Evolutionary conservation across 805 yeast species (phyloP), one percentile per base, ranked within the genome.

Genomic region (Wickerhamiella allomyrinae): DNA sequence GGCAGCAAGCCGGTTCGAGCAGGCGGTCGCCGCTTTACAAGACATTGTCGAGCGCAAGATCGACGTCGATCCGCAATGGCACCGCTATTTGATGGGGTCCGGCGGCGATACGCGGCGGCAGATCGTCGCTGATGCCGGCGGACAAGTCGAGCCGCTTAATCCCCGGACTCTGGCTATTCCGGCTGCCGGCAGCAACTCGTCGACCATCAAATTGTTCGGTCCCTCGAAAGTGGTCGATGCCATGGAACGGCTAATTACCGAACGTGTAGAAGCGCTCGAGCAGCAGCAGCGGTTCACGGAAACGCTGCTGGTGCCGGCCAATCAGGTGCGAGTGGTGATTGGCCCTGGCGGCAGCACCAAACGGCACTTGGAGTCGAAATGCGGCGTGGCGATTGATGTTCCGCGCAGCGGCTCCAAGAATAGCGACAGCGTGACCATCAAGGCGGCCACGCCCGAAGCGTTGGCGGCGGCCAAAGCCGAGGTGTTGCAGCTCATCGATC

Each of bases 311-410:
- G 67, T 89, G 52, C 74, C 91, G 33, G 74, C 76, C 57, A 79
- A 76, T 45, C 79, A 78, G 56, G 89, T 83, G 53, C 73, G 84
- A 52, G 68, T 75, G 8, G 56, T 89, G 40, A 74, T 89, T 59
- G 97, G 97, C 31, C 76, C 85, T 29, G 76, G 76, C 44, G 96
- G 97, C 35, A 55, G 74, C 10, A 70, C 72, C 45, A 83, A 89
- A 62, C 79, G 79, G 51, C 66, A 73, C 9, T 60, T 85, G 48
- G 89, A 85, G 63, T 66, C 71, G 13, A 83, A 79, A 53, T 82
- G 70, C 59, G 66, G 68, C 11, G 87, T 83, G 39, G 57, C 60
- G 21, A 60, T 89, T 42, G 67, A 66, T 37, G 71, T 89, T 55
- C 96, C 96, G 49, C 71, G 70, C 55, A 70, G 67, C 37, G 53